Evolutionary conservation across 2,329 filamentous ascomycete species (phyloP).

Genomic region (Aspergillus pseudonomiae): DNA sequence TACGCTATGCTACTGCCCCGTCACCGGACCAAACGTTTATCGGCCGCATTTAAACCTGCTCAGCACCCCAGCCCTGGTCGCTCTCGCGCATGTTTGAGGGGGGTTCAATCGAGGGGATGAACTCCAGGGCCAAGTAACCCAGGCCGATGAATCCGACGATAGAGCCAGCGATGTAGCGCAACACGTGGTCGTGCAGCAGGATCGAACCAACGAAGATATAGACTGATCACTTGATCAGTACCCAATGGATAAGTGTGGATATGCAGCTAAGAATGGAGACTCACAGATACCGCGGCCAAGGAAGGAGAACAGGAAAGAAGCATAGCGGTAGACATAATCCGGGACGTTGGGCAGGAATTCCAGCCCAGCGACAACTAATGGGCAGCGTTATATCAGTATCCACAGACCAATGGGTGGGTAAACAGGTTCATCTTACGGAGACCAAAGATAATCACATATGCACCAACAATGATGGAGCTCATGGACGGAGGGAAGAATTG

Average conservation of each 20-base stretch:
- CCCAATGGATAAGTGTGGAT: not conserved
- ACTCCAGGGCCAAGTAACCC: constrained; percentile 75
- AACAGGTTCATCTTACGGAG: constrained; percentile 60
- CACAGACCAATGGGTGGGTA: not conserved
- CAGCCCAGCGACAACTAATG: constrained; percentile 67
- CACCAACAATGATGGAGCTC: constrained; percentile 74
- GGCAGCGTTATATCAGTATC: constrained; percentile 25
- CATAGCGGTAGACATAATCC: constrained; percentile 88
- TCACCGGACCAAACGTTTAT: not conserved
- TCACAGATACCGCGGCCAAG: constrained; percentile 91
- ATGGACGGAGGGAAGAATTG: constrained; percentile 49
- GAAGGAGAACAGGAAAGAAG: constrained; percentile 97
- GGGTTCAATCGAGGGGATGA: constrained; percentile 76
- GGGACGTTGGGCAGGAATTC: constrained; percentile 87
- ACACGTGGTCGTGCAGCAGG: constrained; percentile 68
- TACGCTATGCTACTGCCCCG: constrained; percentile 2
- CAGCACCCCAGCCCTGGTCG: constrained; percentile 74
- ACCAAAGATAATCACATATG: constrained; percentile 91
- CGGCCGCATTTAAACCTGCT: constrained; percentile 64
- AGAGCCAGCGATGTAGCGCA: constrained; percentile 75
- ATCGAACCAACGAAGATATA: constrained; percentile 95
- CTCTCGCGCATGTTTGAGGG: constrained; percentile 81
- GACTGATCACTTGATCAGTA: constrained; percentile 58
- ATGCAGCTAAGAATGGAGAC: constrained; percentile 42
- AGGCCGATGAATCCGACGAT: constrained; percentile 79